A percentile compares a stretch with the other conserved stretches of the same genome.
These are phyloP conservation scores for Nannochloropsis salina DNA, from an alignment of 108 stramenopile genomes.

Conservation along the genomic window DNA sequence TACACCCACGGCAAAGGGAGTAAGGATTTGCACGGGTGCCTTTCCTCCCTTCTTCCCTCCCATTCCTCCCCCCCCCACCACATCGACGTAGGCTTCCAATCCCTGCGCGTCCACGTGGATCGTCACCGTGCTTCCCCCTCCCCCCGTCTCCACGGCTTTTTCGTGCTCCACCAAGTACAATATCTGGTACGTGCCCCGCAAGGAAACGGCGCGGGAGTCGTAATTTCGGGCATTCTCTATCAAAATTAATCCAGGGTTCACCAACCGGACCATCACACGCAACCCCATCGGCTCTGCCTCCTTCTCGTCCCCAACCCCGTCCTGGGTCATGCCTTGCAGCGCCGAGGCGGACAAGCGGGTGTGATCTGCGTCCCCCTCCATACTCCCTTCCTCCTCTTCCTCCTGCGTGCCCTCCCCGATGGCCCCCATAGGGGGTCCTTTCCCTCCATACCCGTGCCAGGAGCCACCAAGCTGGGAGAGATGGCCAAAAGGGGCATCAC, in stretches of 20 bases:
- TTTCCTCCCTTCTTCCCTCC: background rate
- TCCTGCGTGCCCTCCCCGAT: background rate
- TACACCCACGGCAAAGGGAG: background rate
- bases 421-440: background rate
- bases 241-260: constrained; percentile 6
- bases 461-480: background rate
- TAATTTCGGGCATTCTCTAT: background rate
- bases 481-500: background rate
- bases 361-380: background rate
- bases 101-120: constrained; percentile 19
- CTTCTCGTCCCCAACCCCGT: background rate
- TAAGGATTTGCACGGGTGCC: background rate
- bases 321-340: background rate
- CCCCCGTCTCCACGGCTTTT: background rate
- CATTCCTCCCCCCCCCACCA: background rate
- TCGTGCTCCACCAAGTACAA: background rate
- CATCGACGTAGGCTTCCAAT: background rate
- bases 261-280: background rate
- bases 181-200: background rate
- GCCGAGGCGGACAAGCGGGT: background rate
- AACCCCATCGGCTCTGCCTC: constrained; percentile 15
- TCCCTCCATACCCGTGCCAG: background rate
- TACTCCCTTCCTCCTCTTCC: background rate
- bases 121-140: constrained; percentile 14
- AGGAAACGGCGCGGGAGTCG: background rate